phyloP scores from a whole-genome alignment of 2,329 filamentous ascomycete genomes.

The Paecilomyces sp. region DNA sequence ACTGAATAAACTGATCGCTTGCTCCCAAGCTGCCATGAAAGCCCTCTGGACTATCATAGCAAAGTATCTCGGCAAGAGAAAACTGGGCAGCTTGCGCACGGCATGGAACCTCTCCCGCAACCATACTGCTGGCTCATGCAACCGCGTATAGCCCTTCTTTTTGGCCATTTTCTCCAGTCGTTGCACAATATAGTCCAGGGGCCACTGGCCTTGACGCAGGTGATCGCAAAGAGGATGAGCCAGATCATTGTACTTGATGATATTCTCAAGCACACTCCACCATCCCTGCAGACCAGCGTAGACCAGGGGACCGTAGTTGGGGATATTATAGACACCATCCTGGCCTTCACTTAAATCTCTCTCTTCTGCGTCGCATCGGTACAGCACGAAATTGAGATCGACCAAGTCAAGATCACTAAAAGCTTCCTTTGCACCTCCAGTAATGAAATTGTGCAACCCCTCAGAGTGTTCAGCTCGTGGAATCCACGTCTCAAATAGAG shows the following conservation, averaged over 20 bases:
- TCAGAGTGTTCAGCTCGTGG: constrained; percentile 76
- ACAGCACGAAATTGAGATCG: constrained; percentile 87
- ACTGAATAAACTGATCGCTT: constrained; percentile 71
- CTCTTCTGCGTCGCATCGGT: constrained; percentile 86
- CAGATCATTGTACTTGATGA: constrained; percentile 83
- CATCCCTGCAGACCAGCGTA: constrained; percentile 98
- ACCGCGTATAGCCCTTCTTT: constrained; percentile 52
- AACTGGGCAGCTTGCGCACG: constrained; percentile 76
- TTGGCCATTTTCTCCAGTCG: constrained; percentile 67
- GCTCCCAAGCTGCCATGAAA: constrained; percentile 75
- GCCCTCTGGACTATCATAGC: constrained; percentile 80
- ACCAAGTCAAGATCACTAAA: constrained; percentile 68
- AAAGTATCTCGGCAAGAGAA: constrained; percentile 88
- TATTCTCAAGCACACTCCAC: constrained; percentile 84
- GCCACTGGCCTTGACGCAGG: constrained; percentile 84
- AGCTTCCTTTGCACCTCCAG: constrained; percentile 69
- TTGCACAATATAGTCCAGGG: constrained; percentile 76
- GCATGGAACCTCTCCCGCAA: constrained; percentile 77
- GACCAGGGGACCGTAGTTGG: constrained; percentile 73
- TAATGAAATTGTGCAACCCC: constrained; percentile 79
- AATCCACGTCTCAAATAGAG: constrained; percentile 93
- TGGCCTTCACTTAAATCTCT: constrained; percentile 68
- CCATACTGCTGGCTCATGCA: constrained; percentile 67
- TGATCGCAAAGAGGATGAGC: constrained; percentile 92
- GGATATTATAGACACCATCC: constrained; percentile 85